Conservation (phyloP, 441 rosid species). For the Gossypium davidsonii region DNA sequence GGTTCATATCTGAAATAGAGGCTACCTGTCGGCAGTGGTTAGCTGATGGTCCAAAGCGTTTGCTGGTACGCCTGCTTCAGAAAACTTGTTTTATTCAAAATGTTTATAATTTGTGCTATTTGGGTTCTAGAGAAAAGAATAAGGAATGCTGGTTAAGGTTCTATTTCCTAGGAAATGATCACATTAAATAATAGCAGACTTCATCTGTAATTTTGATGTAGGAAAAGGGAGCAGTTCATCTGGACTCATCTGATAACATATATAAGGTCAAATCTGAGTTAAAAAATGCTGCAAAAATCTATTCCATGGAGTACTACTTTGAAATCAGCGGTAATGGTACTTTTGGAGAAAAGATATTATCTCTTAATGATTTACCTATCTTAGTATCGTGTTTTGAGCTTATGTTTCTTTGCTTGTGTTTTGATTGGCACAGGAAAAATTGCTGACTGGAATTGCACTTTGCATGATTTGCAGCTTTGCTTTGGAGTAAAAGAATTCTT, state of each 20-base stretch:
- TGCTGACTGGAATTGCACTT: constrained; percentile 50
- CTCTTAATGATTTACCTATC: constrained; percentile 1
- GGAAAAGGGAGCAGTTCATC: constrained; percentile 80
- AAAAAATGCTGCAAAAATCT: constrained; percentile 66
- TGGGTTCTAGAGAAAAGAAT: not conserved
- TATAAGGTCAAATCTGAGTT: constrained; percentile 69
- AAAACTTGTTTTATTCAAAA: not conserved
- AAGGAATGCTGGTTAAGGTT: not conserved
- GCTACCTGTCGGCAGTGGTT: constrained; percentile 92
- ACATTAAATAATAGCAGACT: constrained; percentile 10
- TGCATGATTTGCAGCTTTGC: constrained; percentile 91
- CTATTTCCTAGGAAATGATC: not conserved
- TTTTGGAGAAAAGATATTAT: constrained; percentile 8
- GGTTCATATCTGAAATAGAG: constrained; percentile 96
- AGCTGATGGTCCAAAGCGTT: constrained; percentile 81
- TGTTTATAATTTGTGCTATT: not conserved
- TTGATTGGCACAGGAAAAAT: constrained; percentile 50
- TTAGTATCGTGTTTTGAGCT: not conserved
- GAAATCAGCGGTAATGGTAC: constrained; percentile 45
- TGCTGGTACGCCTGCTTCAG: constrained; percentile 47
- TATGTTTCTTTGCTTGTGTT: constrained; percentile 25
- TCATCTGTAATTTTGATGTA: constrained; percentile 30
- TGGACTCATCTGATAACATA: constrained; percentile 47
- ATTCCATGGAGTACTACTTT: constrained; percentile 86
- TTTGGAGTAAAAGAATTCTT: constrained; percentile 93